Base-by-base conservation (phyloP, 257 asterid species). In the Ehretia macrophylla region DNA sequence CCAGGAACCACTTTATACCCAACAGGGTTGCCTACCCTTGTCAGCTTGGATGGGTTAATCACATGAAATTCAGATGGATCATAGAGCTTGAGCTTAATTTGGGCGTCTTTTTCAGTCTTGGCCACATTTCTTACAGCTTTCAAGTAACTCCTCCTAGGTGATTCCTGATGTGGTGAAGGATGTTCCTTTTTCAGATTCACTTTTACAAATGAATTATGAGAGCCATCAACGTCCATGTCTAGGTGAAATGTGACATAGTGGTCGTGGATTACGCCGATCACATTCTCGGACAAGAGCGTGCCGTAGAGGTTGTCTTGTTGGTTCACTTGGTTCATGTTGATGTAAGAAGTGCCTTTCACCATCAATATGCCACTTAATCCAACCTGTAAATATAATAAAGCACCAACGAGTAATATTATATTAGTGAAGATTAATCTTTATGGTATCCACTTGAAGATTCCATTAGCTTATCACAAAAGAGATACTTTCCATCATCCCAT, bases 31-130 rank as follows among this genome's bases (percentile, higher is more conserved):
- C 99, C 99, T 9, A 88, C 86, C 51, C 77, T 78, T 0, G 91
- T 67, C 71, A 17, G 69, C 81, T 83, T 88, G 66, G 78, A 76
- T 0, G 93, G 93, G 56, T 92, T 92, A 60, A 92, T 56, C 23
- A 92, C 82, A 12, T 92, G 99, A 75, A 84, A 92, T 61, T 92
- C 99, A 0, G 96, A 84, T 3, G 99, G 99, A 56, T 88, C 88
- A 5, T 80, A 77, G 48, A 88, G 66, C 22, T 67, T 71, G 67
- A 92, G 65, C 89, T 78, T 85, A 17, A 92, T 79, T 47, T 86
- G 97, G 0, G 97, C 97, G 38, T 92, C 99, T 61, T 86, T 84
- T 76, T 92, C 99, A 0, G 93, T 88, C 66, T 84, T 86, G 0
- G 89, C 99, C 8, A 92, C 81, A 8, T 79, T 74, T 51, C 74